Evolutionary conservation across 257 asterid genomes (phyloP).

Genomic region (Nicotiana tabacum): DNA sequence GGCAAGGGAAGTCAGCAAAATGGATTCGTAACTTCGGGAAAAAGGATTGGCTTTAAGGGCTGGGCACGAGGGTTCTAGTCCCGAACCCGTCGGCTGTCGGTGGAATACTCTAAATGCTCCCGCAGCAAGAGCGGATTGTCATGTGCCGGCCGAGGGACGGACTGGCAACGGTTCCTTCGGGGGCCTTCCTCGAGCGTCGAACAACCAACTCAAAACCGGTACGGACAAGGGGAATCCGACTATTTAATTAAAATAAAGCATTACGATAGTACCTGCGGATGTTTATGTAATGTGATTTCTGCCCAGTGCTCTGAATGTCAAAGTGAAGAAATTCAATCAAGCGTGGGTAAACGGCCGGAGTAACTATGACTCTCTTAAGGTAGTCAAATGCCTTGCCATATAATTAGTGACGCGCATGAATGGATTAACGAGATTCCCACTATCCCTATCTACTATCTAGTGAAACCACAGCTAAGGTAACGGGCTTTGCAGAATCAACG

Average conservation of each 20-base stretch:
- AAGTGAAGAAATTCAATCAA: slow-evolving; percentile 40
- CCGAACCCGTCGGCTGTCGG: no score
- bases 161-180: no score
- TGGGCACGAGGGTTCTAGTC: no score
- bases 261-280: slow-evolving; percentile 57
- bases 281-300: slow-evolving; percentile 61
- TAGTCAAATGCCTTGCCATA: slow-evolving; percentile 56
- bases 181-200: no score
- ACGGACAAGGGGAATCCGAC: slow-evolving; percentile 46
- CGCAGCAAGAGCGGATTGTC: no score
- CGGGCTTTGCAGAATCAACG: slow-evolving; percentile 14
- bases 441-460: no score
- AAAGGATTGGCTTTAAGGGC: no score
- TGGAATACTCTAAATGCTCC: no score
- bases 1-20: no score
- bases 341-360: slow-evolving; percentile 45
- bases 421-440: slow-evolving; percentile 24
- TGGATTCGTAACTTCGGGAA: no score
- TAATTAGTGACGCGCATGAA: slow-evolving; percentile 40
- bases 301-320: slow-evolving; percentile 42
- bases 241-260: slow-evolving; percentile 56
- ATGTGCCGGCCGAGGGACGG: no score
- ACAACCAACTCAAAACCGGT: not conserved
- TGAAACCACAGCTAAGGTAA: no score
- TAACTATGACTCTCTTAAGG: slow-evolving; percentile 51